Conservation (phyloP, 306 rosid genomes). For the Rubus idaeus region DNA sequence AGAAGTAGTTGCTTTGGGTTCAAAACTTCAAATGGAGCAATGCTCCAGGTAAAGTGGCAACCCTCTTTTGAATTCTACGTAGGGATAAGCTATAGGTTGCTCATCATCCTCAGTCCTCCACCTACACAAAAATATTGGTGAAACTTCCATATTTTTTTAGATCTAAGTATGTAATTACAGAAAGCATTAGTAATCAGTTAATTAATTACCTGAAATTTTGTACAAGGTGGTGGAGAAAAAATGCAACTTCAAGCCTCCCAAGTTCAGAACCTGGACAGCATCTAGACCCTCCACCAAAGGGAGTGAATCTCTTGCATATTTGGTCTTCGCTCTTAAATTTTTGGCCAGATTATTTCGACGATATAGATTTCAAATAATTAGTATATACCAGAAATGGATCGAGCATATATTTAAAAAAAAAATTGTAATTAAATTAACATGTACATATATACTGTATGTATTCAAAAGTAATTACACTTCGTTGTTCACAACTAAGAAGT, state of each 20-base stretch:
- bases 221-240: constrained; percentile 43
- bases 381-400: neutral
- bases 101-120: constrained; percentile 37
- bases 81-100: constrained; percentile 34
- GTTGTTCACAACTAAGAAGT: neutral
- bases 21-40: constrained; percentile 27
- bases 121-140: constrained; percentile 14
- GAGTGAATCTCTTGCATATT: constrained; percentile 34
- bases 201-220: constrained; percentile 29
- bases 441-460: neutral
- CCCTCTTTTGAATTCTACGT: constrained; percentile 36
- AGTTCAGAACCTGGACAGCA: constrained; percentile 41
- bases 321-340: constrained; percentile 28
- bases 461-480: neutral
- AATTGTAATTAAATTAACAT: neutral
- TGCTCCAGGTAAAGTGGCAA: constrained; percentile 27
- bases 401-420: neutral
- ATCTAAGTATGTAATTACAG: neutral
- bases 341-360: neutral
- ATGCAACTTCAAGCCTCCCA: constrained; percentile 34
- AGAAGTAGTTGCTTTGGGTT: neutral
- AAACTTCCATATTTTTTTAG: neutral
- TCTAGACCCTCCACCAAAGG: constrained; percentile 44
- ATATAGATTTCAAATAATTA: neutral
- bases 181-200: neutral